Evolutionary conservation across 257 asterid species (phyloP).

Genomic region (Solanum megistacrolobum): DNA sequence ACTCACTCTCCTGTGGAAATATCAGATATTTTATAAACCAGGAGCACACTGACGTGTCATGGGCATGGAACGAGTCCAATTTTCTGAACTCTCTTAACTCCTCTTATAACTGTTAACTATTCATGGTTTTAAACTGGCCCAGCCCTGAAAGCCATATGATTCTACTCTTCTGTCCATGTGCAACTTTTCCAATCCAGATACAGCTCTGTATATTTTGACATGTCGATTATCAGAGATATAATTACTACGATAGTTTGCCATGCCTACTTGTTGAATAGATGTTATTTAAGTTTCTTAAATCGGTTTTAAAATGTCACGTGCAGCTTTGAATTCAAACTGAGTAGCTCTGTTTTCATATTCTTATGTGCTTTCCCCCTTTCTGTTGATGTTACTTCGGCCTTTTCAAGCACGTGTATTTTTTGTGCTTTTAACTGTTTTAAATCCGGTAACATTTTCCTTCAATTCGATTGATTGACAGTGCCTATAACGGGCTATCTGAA

Average conservation of each 20-base stretch:
- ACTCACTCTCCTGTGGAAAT: background rate
- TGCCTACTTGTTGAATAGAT: background rate
- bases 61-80: background rate
- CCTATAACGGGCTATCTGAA: background rate
- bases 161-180: background rate
- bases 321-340: background rate
- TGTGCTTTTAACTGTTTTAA: background rate
- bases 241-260: background rate
- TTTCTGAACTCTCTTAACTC: background rate
- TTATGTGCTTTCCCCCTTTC: background rate
- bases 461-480: background rate
- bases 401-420: background rate
- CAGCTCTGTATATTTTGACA: background rate
- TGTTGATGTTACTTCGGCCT: background rate
- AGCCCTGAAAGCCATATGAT: background rate
- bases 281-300: background rate
- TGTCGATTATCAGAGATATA: background rate
- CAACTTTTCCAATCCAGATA: background rate
- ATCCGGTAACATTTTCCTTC: background rate
- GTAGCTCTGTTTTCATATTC: background rate
- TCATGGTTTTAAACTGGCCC: background rate
- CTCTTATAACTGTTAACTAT: background rate
- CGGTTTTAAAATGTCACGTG: background rate
- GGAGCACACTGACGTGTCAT: background rate
- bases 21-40: background rate